Evolutionary conservation across 2,329 filamentous ascomycete genomes (phyloP).

Genomic region (Metarhizium humberi): DNA sequence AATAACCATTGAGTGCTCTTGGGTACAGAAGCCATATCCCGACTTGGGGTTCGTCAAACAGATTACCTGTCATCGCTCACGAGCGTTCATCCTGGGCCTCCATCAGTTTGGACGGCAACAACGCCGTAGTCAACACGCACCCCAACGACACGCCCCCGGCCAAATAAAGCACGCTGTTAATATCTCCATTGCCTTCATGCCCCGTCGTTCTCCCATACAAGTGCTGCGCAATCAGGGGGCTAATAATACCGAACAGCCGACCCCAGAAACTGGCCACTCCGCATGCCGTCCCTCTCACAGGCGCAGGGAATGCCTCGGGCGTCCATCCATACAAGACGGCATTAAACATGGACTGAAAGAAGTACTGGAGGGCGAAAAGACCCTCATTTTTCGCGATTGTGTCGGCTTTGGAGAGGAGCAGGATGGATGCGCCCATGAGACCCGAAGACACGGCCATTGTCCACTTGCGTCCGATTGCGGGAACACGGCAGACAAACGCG

Average conservation of each 20-base stretch:
- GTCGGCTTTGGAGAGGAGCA: conserved; percentile 32
- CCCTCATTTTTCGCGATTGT: conserved; percentile 27
- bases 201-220: conserved; percentile 21
- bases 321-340: conserved; percentile 35
- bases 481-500: conserved; percentile 28
- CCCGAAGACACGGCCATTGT: conserved; percentile 34
- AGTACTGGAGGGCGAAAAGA: conserved; percentile 32
- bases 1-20: too few relatives aligned
- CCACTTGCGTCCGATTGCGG: conserved; percentile 30
- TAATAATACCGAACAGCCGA: conserved; percentile 46
- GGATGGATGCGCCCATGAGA: conserved; percentile 35
- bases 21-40: too few relatives aligned
- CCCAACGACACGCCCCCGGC: conserved; percentile 45
- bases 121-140: conserved; percentile 39
- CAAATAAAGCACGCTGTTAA: conserved; percentile 44
- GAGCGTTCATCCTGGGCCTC: conserved; percentile 22
- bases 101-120: conserved; percentile 33
- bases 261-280: conserved; percentile 52
- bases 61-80: not conserved
- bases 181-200: conserved; percentile 21
- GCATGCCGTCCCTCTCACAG: conserved; percentile 44
- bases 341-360: conserved; percentile 33
- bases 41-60: too few relatives aligned
- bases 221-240: conserved; percentile 43
- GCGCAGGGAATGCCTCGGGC: conserved; percentile 47